phyloP scores from a whole-genome alignment of 83 land plant genomes.

The Thuja plicata region DNA sequence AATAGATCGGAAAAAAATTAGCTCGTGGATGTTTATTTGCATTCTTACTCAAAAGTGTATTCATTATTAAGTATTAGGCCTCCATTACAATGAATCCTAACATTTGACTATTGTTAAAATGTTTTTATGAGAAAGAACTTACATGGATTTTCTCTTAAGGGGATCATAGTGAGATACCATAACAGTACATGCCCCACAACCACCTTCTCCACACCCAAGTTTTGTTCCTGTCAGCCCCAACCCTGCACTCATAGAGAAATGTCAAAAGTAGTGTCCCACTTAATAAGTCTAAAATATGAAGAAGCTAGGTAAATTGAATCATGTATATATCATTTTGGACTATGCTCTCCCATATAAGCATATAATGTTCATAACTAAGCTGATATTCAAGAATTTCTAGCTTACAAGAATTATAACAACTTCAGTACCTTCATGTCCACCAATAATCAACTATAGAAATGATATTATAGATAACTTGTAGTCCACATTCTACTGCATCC shows the following conservation, averaged over 20 bases:
- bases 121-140: slow-evolving; percentile 24
- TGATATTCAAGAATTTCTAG: too few relatives aligned
- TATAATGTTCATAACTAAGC: neutral
- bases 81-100: neutral
- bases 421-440: too few relatives aligned
- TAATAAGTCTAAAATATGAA: neutral
- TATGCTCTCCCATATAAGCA: neutral
- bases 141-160: slow-evolving; percentile 54
- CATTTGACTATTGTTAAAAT: neutral
- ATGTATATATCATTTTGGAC: neutral
- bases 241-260: slow-evolving; percentile 34
- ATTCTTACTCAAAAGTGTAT: neutral
- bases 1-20: neutral
- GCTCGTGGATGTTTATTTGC: neutral
- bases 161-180: slow-evolving; percentile 82
- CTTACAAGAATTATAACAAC: too few relatives aligned
- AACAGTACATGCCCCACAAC: slow-evolving; percentile 99
- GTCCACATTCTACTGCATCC: too few relatives aligned
- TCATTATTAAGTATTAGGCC: neutral
- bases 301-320: neutral
- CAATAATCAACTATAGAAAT: too few relatives aligned
- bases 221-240: slow-evolving; percentile 94
- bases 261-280: slow-evolving; percentile 8
- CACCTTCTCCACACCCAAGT: slow-evolving; percentile 98
- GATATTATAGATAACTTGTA: too few relatives aligned